phyloP scores from a whole-genome alignment of 352 stramenopile genomes.

The Pythium plurisporium region DNA sequence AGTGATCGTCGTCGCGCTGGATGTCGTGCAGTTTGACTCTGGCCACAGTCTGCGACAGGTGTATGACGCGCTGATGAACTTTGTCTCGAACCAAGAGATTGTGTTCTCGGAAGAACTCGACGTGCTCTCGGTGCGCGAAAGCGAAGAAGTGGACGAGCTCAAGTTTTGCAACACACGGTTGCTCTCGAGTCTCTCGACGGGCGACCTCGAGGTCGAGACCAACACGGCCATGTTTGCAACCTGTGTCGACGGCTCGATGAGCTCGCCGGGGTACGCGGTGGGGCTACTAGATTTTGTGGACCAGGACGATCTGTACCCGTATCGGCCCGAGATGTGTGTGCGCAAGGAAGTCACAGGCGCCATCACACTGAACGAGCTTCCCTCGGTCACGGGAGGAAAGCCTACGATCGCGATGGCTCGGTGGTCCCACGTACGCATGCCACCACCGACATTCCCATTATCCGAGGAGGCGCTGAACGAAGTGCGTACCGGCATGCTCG shows the following conservation, averaged over 20 bases:
- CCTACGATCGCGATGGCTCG: constrained; percentile 1
- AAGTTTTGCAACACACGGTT: constrained; percentile 2
- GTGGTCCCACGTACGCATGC: constrained; percentile 3
- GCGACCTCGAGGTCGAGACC: constrained; percentile 11
- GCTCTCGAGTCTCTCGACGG: background rate
- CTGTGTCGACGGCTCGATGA: background rate
- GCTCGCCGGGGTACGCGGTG: background rate
- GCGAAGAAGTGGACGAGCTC: constrained; percentile 6
- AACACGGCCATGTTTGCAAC: constrained; percentile 8
- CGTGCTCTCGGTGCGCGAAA: constrained; percentile 13
- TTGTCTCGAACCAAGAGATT: constrained; percentile 11
- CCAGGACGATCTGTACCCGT: constrained; percentile 15
- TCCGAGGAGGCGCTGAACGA: background rate
- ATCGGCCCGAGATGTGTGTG: background rate
- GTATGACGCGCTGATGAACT: constrained; percentile 10
- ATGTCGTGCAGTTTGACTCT: constrained; percentile 6
- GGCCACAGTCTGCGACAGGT: constrained; percentile 14
- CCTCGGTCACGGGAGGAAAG: background rate
- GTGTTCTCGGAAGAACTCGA: constrained; percentile 13
- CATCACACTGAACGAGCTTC: background rate
- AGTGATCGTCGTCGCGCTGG: background rate
- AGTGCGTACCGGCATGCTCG: background rate
- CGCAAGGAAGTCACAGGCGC: constrained; percentile 1
- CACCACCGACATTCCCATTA: background rate
- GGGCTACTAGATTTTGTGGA: constrained; percentile 7